Evolutionary conservation across 345 rosid genomes (phyloP).

Genomic region (Jatropha curcas): DNA sequence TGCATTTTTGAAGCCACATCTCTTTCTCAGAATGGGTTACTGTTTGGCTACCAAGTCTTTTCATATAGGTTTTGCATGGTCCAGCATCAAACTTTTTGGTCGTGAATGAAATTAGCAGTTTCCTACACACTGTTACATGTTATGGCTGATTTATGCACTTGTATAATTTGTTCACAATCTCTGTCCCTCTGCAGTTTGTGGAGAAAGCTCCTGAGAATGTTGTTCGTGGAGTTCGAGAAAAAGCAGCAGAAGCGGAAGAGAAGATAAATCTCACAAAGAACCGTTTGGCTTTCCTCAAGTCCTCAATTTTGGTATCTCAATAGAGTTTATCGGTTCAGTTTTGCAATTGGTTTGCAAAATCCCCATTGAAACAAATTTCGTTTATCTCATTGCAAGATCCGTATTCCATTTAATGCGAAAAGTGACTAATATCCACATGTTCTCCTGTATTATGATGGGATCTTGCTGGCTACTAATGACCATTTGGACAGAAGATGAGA

Average conservation of each 20-base stretch:
- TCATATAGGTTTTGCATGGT: not conserved
- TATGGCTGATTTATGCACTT: slow-evolving; percentile 8
- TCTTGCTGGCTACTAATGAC: not conserved
- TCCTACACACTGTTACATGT: not conserved
- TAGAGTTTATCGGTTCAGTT: slow-evolving; percentile 19
- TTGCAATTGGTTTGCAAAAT: not conserved
- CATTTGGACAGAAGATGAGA: not conserved
- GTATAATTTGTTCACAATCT: slow-evolving; percentile 1
- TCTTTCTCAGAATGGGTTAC: not conserved
- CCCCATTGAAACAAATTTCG: not conserved
- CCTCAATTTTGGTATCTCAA: slow-evolving; percentile 58
- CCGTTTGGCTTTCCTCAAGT: slow-evolving; percentile 73
- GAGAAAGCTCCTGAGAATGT: slow-evolving; percentile 88
- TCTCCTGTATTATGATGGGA: too few relatives aligned
- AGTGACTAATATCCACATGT: not conserved
- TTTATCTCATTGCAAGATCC: not conserved
- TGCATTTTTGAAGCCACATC: not conserved
- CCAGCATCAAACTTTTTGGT: not conserved
- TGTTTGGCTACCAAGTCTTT: not conserved
- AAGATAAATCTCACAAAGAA: slow-evolving; percentile 78
- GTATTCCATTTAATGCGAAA: not conserved
- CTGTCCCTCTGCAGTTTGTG: slow-evolving; percentile 55
- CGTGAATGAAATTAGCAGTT: not conserved
- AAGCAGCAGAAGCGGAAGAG: slow-evolving; percentile 89
- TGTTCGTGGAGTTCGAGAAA: slow-evolving; percentile 71